These are phyloP conservation scores for Bacterosira constricta DNA, from an alignment of 108 stramenopile species.

Conservation along the genomic window DNA sequence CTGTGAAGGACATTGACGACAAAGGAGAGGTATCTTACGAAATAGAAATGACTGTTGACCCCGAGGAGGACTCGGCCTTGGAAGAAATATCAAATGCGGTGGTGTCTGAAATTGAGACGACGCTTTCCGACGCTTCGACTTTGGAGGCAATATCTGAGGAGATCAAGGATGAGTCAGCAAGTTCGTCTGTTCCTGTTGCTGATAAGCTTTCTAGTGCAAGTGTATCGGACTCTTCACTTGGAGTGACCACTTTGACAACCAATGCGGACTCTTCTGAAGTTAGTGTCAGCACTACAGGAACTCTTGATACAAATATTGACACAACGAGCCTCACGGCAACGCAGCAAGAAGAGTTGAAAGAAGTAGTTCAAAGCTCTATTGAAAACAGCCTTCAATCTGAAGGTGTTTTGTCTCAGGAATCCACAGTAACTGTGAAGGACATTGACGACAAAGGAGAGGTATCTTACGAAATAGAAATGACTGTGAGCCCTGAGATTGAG, in stretches of 20 bases:
- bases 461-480: background rate
- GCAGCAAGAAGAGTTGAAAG: background rate
- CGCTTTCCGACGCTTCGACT: background rate
- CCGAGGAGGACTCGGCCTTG: background rate
- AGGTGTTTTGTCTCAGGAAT: background rate
- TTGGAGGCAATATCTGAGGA: background rate
- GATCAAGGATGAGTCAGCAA: background rate
- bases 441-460: background rate
- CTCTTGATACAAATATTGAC: background rate
- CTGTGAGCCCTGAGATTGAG: too few species aligned
- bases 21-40: conserved; percentile 11
- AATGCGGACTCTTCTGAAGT: too few species aligned
- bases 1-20: conserved; percentile 3
- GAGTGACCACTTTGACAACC: too few species aligned
- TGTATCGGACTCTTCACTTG: background rate
- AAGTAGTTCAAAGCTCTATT: background rate
- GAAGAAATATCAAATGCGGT: background rate
- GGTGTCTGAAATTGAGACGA: background rate
- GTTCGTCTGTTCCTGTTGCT: background rate
- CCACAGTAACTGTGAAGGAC: background rate
- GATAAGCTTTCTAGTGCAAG: background rate
- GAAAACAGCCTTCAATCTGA: background rate
- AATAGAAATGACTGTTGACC: background rate
- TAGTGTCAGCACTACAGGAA: too few species aligned
- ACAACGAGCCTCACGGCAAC: background rate